Evolutionary conservation across 345 rosid species (phyloP).

Genomic region (Acer saccharum): DNA sequence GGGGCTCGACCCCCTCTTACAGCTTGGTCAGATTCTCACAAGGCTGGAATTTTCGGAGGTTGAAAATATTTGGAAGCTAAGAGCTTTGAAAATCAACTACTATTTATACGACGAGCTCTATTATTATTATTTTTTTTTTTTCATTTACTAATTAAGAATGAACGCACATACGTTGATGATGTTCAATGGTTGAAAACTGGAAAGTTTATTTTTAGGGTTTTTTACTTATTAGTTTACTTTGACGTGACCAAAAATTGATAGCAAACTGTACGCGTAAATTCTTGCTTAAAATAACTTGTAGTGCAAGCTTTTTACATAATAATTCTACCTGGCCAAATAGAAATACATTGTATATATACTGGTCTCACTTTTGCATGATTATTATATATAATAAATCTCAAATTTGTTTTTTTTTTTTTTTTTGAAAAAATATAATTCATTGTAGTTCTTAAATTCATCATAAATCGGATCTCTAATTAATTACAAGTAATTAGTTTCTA

Average conservation of each 20-base stretch:
- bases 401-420: no score
- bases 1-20: conserved; percentile 16
- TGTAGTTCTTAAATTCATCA: no score
- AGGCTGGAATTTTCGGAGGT: background rate
- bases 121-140: no score
- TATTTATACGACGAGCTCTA: background rate
- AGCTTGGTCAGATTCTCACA: conserved; percentile 13
- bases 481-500: no score
- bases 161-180: background rate
- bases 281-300: background rate
- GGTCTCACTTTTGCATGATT: background rate
- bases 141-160: background rate
- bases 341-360: no score
- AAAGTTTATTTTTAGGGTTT: background rate
- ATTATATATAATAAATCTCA: no score
- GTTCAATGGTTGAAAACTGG: background rate
- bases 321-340: no score
- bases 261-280: background rate
- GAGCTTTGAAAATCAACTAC: background rate
- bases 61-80: background rate
- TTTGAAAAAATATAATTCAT: no score
- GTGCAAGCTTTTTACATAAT: background rate
- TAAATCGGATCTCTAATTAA: no score
- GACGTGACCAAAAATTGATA: background rate
- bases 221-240: background rate